Evolutionary conservation across 2,329 filamentous ascomycete genomes (phyloP).

Genomic region (Sporothrix schenckii): DNA sequence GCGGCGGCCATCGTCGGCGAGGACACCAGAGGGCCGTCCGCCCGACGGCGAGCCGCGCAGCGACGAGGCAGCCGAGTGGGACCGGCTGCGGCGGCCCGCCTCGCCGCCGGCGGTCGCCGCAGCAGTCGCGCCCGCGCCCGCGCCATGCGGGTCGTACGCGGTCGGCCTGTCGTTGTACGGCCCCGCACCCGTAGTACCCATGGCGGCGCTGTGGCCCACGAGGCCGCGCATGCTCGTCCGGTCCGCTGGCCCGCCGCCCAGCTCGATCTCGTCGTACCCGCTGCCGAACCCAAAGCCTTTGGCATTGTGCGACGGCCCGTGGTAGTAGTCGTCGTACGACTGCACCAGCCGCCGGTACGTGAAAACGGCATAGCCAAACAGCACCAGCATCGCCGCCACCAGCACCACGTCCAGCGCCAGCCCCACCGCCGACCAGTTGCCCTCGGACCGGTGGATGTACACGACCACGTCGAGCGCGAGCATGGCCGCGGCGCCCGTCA

Average conservation of each 20-base stretch:
- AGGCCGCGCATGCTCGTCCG: slow-evolving; percentile 4
- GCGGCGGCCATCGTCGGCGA: slow-evolving; percentile 15
- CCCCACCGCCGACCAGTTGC: slow-evolving; percentile 53
- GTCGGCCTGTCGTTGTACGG: slow-evolving; percentile 35
- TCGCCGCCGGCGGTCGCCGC: neutral
- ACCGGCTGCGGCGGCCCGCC: slow-evolving; percentile 33
- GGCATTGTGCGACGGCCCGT: slow-evolving; percentile 53
- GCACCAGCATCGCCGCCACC: slow-evolving; percentile 51
- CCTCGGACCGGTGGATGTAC: slow-evolving; percentile 51
- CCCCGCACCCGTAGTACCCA: slow-evolving; percentile 35
- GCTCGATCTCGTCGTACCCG: slow-evolving; percentile 39
- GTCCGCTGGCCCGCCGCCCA: slow-evolving; percentile 38
- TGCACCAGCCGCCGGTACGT: slow-evolving; percentile 53
- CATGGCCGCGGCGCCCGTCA: slow-evolving; percentile 51
- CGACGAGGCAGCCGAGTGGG: slow-evolving; percentile 27
- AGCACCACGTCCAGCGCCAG: slow-evolving; percentile 54
- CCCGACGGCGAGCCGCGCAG: neutral
- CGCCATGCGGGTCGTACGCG: slow-evolving; percentile 21
- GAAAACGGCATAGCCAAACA: slow-evolving; percentile 52
- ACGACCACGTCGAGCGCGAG: slow-evolving; percentile 57
- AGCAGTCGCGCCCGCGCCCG: too few species aligned
- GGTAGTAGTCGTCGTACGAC: slow-evolving; percentile 50
- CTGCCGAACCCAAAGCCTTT: slow-evolving; percentile 52
- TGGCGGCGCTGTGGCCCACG: neutral
- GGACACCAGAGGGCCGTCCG: neutral